phyloP scores from a whole-genome alignment of 2,329 filamentous ascomycete species.

The Sporothrix inflata region DNA sequence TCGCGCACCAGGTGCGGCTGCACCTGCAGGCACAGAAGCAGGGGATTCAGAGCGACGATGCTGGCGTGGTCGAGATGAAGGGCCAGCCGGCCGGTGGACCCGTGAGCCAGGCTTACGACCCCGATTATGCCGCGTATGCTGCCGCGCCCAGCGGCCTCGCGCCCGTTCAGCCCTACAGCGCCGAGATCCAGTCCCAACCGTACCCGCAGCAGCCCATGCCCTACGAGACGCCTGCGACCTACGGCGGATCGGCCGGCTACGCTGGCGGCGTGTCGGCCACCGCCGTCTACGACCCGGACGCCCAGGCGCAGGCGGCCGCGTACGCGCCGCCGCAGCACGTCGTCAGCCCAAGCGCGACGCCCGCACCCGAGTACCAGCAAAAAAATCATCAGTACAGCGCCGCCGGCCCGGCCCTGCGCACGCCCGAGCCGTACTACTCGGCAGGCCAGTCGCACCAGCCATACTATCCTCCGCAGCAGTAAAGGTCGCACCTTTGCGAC shows the following conservation, averaged over 20 bases:
- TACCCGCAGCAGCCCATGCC: conserved; percentile 15
- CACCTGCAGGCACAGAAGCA: conserved; percentile 36
- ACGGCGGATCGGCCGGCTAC: neutral
- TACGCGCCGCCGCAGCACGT: neutral
- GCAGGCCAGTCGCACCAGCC: neutral
- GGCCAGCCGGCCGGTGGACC: conserved; percentile 30
- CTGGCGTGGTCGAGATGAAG: conserved; percentile 39
- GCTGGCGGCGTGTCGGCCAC: neutral
- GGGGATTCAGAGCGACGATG: conserved; percentile 32
- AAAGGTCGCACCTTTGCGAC: neutral
- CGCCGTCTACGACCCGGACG: conserved; percentile 3
- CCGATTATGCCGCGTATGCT: neutral
- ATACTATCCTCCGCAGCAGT: conserved; percentile 25
- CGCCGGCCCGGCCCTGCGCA: neutral
- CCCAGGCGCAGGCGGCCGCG: neutral
- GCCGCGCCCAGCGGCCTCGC: neutral
- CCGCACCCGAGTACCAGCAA: conserved; percentile 15
- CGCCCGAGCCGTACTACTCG: conserved; percentile 21
- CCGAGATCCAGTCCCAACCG: neutral
- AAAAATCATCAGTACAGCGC: conserved; percentile 4
- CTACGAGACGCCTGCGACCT: neutral
- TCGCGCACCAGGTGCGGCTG: conserved; percentile 41
- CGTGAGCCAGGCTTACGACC: neutral
- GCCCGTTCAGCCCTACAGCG: neutral
- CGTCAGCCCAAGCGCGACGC: neutral